A percentile compares a stretch with the other conserved stretches of the same genome.
Conservation (phyloP, 2,329 filamentous ascomycete species). For the Xylaria sp. region DNA sequence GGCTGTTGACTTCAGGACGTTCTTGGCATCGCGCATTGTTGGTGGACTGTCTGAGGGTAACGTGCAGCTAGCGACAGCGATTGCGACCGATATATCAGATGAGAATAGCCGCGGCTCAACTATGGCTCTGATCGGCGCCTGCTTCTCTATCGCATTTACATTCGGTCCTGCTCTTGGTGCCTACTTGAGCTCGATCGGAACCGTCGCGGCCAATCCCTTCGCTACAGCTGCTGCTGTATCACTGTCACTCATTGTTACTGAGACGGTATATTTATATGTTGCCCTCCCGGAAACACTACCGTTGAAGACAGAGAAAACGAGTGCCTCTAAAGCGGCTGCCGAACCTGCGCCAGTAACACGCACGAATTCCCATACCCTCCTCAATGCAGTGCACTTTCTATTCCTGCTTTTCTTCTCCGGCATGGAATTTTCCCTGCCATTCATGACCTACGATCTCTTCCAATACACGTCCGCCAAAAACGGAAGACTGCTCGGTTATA, state of each 20-base stretch:
- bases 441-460: slow-evolving; percentile 97
- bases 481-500: slow-evolving; percentile 86
- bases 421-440: slow-evolving; percentile 97
- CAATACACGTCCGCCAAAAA: slow-evolving; percentile 81
- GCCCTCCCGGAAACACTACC: slow-evolving; percentile 89
- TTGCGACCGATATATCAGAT: slow-evolving; percentile 95
- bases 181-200: slow-evolving; percentile 79
- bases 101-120: slow-evolving; percentile 85
- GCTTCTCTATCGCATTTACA: slow-evolving; percentile 97
- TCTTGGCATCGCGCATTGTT: slow-evolving; percentile 90
- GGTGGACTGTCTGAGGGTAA: slow-evolving; percentile 97
- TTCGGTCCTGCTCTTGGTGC: slow-evolving; percentile 94
- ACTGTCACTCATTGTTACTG: slow-evolving; percentile 81
- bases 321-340: slow-evolving; percentile 39
- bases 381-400: slow-evolving; percentile 86
- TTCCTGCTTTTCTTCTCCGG: slow-evolving; percentile 98
- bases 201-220: slow-evolving; percentile 89
- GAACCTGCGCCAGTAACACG: slow-evolving; percentile 54
- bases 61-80: slow-evolving; percentile 93
- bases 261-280: slow-evolving; percentile 88
- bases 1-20: slow-evolving; percentile 94
- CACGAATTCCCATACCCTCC: slow-evolving; percentile 83
- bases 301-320: slow-evolving; percentile 55
- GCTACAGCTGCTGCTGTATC: slow-evolving; percentile 91
- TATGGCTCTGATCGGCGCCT: slow-evolving; percentile 95